Base-by-base conservation (phyloP, 768 basidiomycete species). In the Lactifluus echinatus region DNA sequence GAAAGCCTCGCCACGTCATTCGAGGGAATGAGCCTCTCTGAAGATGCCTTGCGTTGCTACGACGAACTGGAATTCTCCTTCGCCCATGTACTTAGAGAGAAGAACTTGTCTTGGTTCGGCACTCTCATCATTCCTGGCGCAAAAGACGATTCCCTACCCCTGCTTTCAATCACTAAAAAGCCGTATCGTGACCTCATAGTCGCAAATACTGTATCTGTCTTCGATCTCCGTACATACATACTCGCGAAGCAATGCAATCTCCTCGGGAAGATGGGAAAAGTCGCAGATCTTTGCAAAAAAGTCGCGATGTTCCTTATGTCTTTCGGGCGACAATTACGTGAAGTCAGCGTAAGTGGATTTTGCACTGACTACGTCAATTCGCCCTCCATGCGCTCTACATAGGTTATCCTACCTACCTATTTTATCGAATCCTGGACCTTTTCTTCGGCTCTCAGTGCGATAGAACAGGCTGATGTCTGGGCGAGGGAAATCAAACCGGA, bases 381-480 rank as follows among this genome's bases (percentile, higher is more conserved):
- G 43, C 26, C 51, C 26, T 23, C 15, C 4, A 55, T 56, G 28
- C 26, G 50, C 46, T 58, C 31, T 44, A 60, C 55, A 62, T 57
- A 84, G 80, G 67, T 65, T 33, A 76, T 74, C 4, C 72, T 88
- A 23, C 79, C 87, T 0, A 72, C 74, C 17, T 81, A 85, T 66
- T 96, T 95, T 67, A 75, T 96, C 33, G 90, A 96, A 67, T 86
- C 89, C 0, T 99, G 96, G 96, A 86, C 81, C 33, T 97, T 92
- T 70, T 91, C 89, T 17, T 91, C 93, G 0, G 84, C 91, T 19
- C 75, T 94, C 43, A 90, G 85, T 61, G 83, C 87, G 43, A 82
- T 93, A 26, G 84, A 90, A 12, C 84, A 85, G 63, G 89, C 86
- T 64, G 85, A 89, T 60, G 69, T 71, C 2, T 93, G 92, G 89